Base-by-base conservation (phyloP, 148 eudicot genomes). In the Drosera capensis region DNA sequence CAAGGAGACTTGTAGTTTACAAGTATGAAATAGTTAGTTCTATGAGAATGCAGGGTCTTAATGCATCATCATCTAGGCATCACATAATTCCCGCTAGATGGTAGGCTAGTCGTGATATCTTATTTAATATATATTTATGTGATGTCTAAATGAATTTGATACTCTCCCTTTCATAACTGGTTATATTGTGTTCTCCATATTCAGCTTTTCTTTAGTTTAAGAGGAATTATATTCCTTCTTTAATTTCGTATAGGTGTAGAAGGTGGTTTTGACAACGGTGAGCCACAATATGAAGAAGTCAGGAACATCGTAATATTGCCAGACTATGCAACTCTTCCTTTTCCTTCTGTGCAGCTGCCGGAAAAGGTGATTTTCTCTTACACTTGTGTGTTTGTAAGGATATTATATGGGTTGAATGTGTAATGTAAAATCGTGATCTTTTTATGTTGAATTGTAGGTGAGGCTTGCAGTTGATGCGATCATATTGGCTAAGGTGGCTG, bases 331-430 rank as follows among this genome's bases (percentile, higher is more conserved):
- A 57, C 59, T 52, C 75, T 88, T 61, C 79, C 93, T 19, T 88
- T 77, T 55, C 97, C 97, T 40, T 84, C 92, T 7, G 87, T 88
- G 21, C 94, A 78, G 60, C 71, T 88, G 63, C 97, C 97, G 7
- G 97, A 88, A 65, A 88, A 84, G 93, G 94, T 83, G 45, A 8
- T 53, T 26, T 20, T 28, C 11, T 6, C 11, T 24, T 8, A 17
- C 12, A 25, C 11, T 21, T 25, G 20, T 20, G 22, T 28, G 1
- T 16, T 1, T 22, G 18, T 37, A 2, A 17, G 51, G 19, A n/a
- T n/a, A n/a, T n/a, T n/a, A n/a, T n/a, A n/a, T n/a, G n/a, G n/a
- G n/a, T n/a, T n/a, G n/a, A n/a, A n/a, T n/a, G n/a, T n/a, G n/a
- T n/a, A n/a, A n/a, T 16, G 15, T 21, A 8, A 7, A 53, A 25